Base-by-base conservation (phyloP, 2,329 filamentous ascomycete genomes). In the Blumeria graminis region DNA sequence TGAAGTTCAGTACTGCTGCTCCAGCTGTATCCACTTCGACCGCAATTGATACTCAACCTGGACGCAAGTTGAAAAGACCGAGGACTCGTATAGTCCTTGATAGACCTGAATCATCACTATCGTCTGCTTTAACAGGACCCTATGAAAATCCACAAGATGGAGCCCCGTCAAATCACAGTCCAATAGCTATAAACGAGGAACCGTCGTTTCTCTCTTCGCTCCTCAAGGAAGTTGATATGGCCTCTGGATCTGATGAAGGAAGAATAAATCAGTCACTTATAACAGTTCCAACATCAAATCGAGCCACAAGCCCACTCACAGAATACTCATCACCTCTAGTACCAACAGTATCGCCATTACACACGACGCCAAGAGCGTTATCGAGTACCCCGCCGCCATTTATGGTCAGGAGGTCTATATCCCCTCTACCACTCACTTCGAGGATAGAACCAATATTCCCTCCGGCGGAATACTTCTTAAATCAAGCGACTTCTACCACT, bases 121-220 rank as follows among this genome's bases (percentile, higher is more conserved):
- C 60, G 9, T 43, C 58, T 33, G 67, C 60, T 67, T 65, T 57
- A 67, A 70, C 62, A 64, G 69, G 56, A 39, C 64, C 65, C 59
- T 60, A 62, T 45, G 62, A 62, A 48, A 50, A 38, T 51, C 13
- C 38, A 38, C 54, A 52, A 13, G 55, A 57, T 34, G 58, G 57
- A n/a, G 58, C 62, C 7, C 57, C 58, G 18, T 55, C 55, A 11
- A 56, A 61, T 32, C 59, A 61, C 45, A 57, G 65, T 62, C 61
- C 63, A 64, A 63, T 60, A 64, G 67, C 65, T 59, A 63, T 56
- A 66, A 68, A 71, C 41, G 75, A 72, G 33, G 77, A 76, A 7
- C 85, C 87, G 7, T 89, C 86, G 6, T 90, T 96, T 65, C 74
- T 96, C 7, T 86, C 87, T 28, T 90, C 87, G 0, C 72, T 96